Evolutionary conservation across 352 stramenopile genomes (phyloP).

Genomic region (Globisporangium viniferum): DNA sequence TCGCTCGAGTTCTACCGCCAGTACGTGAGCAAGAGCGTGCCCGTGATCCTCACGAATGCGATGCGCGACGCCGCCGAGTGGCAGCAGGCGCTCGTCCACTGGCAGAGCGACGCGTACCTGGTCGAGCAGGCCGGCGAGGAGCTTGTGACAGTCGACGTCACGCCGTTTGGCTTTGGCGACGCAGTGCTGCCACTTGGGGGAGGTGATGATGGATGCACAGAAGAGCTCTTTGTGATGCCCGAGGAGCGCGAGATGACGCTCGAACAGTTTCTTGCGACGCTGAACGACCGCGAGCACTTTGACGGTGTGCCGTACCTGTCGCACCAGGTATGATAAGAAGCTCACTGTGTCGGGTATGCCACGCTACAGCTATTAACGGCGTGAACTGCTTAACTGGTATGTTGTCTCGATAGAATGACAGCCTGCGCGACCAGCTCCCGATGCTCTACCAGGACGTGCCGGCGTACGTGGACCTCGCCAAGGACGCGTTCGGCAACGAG

Average conservation of each 20-base stretch:
- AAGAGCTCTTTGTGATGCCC: slow-evolving; percentile 68
- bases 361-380: background rate
- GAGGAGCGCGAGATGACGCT: slow-evolving; percentile 79
- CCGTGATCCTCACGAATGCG: slow-evolving; percentile 66
- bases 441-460: slow-evolving; percentile 62
- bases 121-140: slow-evolving; percentile 38
- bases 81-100: slow-evolving; percentile 40
- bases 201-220: background rate
- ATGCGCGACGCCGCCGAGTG: slow-evolving; percentile 52
- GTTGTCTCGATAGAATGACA: slow-evolving; percentile 55
- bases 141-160: slow-evolving; percentile 69
- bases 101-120: slow-evolving; percentile 59
- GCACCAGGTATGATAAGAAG: slow-evolving; percentile 42
- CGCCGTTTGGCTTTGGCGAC: slow-evolving; percentile 72
- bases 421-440: slow-evolving; percentile 67
- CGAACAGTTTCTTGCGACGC: slow-evolving; percentile 42
- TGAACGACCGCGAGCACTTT: slow-evolving; percentile 48
- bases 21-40: slow-evolving; percentile 76
- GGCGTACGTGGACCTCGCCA: slow-evolving; percentile 45
- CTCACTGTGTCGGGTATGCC: background rate
- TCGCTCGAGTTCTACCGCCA: slow-evolving; percentile 67
- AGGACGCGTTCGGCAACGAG: slow-evolving; percentile 74
- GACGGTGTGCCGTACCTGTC: slow-evolving; percentile 83
- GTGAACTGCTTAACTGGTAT: background rate
- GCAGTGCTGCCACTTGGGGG: slow-evolving; percentile 46